Percentiles rank a stretch among this genome's conserved stretches.
phyloP scores from a whole-genome alignment of 73 alveolate genomes.

The Paramecium primaurelia region DNA sequence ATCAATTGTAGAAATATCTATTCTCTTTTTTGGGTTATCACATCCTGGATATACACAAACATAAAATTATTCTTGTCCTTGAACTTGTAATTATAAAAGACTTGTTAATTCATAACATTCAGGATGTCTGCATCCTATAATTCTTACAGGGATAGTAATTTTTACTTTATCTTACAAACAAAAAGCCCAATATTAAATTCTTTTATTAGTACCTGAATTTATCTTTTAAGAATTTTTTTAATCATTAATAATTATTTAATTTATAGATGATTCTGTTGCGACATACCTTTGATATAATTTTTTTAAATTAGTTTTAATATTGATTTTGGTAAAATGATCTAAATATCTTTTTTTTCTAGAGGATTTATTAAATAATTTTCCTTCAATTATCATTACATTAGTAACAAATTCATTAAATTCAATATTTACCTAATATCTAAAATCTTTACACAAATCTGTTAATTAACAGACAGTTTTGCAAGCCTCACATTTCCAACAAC shows the following conservation, averaged over 20 bases:
- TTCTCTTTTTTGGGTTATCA: neutral
- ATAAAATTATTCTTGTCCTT: neutral
- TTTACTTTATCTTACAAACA: neutral
- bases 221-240: too few species aligned
- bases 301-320: neutral
- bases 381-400: neutral
- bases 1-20: neutral
- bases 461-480: neutral
- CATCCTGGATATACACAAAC: neutral
- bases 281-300: neutral
- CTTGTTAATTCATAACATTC: constrained; percentile 20
- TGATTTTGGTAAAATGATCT: neutral
- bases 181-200: neutral
- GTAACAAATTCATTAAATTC: neutral
- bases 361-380: neutral
- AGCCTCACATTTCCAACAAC: neutral
- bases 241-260: neutral
- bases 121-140: neutral
- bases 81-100: neutral
- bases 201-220: neutral
- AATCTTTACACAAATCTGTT: neutral
- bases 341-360: neutral
- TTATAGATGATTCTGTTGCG: neutral
- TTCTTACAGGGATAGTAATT: neutral
- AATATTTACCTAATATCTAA: neutral